Conservation (phyloP, 2,329 filamentous ascomycete species). For the Talaromyces marneffei region DNA sequence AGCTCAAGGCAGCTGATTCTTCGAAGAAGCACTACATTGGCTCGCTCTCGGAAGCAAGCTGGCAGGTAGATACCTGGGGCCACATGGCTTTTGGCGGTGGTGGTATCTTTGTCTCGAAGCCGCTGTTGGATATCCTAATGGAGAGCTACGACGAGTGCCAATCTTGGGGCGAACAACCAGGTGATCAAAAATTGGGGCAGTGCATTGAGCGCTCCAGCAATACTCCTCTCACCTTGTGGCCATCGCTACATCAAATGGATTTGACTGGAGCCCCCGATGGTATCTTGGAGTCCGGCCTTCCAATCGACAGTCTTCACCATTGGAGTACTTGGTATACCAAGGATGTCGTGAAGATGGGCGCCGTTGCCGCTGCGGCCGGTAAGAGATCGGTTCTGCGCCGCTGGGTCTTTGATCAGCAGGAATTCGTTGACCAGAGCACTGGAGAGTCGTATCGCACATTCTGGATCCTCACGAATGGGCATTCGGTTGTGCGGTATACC, state of each 20-base stretch:
- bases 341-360: constrained; percentile 42
- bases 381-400: constrained; percentile 39
- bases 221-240: constrained; percentile 37
- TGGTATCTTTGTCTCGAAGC: constrained; percentile 40
- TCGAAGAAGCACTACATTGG: constrained; percentile 41
- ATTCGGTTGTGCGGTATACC: constrained; percentile 40
- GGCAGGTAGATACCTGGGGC: constrained; percentile 41
- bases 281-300: constrained; percentile 39
- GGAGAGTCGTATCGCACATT: constrained; percentile 34
- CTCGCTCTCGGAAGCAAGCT: constrained; percentile 38
- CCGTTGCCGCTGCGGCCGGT: constrained; percentile 36
- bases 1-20: constrained; percentile 35
- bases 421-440: constrained; percentile 30
- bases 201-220: constrained; percentile 38
- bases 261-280: constrained; percentile 38
- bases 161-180: constrained; percentile 38
- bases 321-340: constrained; percentile 42
- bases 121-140: constrained; percentile 34
- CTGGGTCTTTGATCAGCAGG: constrained; percentile 41
- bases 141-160: constrained; percentile 39
- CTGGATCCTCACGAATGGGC: constrained; percentile 42
- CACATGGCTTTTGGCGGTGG: constrained; percentile 41
- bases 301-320: constrained; percentile 41
- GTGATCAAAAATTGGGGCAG: constrained; percentile 41
- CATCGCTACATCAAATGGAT: constrained; percentile 42